phyloP scores from a whole-genome alignment of 345 rosid species.

The Hibiscus tridactylites region DNA sequence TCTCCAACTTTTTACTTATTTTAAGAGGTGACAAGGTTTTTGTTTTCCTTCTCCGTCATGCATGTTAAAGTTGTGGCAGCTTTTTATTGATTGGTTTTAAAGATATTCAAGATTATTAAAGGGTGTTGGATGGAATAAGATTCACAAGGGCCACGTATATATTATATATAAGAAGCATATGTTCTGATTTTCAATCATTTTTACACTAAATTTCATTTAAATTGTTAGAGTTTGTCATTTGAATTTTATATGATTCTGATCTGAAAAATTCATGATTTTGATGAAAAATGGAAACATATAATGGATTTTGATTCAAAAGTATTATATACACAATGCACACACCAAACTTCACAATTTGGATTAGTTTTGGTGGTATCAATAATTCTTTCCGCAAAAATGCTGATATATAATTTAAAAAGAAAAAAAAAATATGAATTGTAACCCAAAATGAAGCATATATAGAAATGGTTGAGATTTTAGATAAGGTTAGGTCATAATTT shows the following conservation, averaged over 20 bases:
- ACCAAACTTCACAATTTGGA: not conserved
- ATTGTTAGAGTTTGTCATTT: not conserved
- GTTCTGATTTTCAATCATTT: not conserved
- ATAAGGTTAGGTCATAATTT: constrained; percentile 11
- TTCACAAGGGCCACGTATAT: not conserved
- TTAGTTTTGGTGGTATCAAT: not conserved
- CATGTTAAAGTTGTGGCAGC: too few species aligned
- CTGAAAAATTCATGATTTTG: too few species aligned
- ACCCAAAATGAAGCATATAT: not conserved
- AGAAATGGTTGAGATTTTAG: constrained; percentile 7
- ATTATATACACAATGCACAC: not conserved
- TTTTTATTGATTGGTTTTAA: too few species aligned
- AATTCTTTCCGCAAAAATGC: not conserved
- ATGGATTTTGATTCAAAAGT: too few species aligned
- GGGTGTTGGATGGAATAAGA: not conserved
- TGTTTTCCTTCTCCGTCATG: too few species aligned
- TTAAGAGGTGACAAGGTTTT: too few species aligned
- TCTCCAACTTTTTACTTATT: too few species aligned
- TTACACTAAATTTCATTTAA: not conserved
- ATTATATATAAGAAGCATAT: not conserved
- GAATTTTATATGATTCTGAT: too few species aligned
- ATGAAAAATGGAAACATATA: too few species aligned
- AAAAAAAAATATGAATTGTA: not conserved
- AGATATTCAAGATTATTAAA: not conserved
- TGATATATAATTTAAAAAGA: not conserved